A percentile compares a stretch with the other conserved stretches of the same genome.
phyloP scores from a whole-genome alignment of 768 basidiomycete species.

The Auriscalpium vulgare region DNA sequence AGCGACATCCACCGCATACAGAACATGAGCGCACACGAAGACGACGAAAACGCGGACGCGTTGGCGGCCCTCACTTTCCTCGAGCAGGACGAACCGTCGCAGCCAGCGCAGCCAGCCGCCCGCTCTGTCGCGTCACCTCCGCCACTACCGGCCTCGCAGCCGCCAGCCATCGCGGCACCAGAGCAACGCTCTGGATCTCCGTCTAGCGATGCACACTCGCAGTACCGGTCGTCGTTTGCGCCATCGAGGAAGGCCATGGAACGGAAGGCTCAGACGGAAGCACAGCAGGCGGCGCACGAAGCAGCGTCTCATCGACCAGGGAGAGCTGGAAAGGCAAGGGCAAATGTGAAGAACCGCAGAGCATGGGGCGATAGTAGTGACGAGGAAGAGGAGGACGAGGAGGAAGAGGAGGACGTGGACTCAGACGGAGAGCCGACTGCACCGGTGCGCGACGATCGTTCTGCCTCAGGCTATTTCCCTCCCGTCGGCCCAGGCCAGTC shows the following conservation, averaged over 20 bases:
- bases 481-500: conserved; percentile 9
- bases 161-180: conserved; percentile 21
- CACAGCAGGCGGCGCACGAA: conserved; percentile 74
- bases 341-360: conserved; percentile 32
- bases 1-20: neutral
- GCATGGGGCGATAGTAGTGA: conserved; percentile 69
- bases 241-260: conserved; percentile 78
- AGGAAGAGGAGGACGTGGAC: conserved; percentile 60
- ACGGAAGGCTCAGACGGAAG: conserved; percentile 76
- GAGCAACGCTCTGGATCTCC: conserved; percentile 20
- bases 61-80: conserved; percentile 75
- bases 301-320: conserved; percentile 74
- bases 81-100: conserved; percentile 37
- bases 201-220: conserved; percentile 19
- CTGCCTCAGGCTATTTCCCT: conserved; percentile 9
- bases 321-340: conserved; percentile 34
- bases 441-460: conserved; percentile 10
- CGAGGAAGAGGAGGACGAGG: conserved; percentile 71
- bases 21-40: conserved; percentile 15
- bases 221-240: conserved; percentile 83
- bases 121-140: conserved; percentile 24
- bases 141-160: conserved; percentile 20
- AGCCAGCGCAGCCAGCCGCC: conserved; percentile 12
- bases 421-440: conserved; percentile 41
- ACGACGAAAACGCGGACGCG: conserved; percentile 59